Base-by-base conservation (phyloP, 208 protist genomes). In the Balamuthia mandrillaris region DNA sequence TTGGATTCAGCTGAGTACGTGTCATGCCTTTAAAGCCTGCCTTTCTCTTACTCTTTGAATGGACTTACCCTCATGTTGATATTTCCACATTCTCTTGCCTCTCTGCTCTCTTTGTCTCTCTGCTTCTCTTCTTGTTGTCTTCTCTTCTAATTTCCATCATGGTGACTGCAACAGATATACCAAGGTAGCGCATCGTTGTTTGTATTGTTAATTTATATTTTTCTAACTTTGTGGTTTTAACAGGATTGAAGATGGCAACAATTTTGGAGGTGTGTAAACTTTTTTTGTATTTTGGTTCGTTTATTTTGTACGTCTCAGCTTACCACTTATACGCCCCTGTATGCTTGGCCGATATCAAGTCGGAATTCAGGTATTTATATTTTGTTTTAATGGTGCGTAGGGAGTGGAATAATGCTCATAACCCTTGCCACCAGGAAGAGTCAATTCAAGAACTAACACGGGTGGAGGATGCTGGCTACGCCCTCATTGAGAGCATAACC, bases 231-330 rank as follows among this genome's bases (percentile, higher is more conserved):
- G n/a, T 56, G n/a, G 18, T 56, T 56, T 56, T n/a, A 18, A 56
- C 18, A 56, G 49, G n/a, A 56, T 56, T 56, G 65, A 75, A 41
- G 65, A 31, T 31, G 65, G 65, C 35, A 75, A 75, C 65, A 75
- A 21, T 2, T 75, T 75, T 2, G 65, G 65, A 75, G 65, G 65
- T 66, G 52, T 61, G 24, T 35, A 21, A 61, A 10, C 5, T 7
- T 29, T 61, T 61, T n/a, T 31, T 5, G 31, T 63, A 33, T 33
- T 18, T 14, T 9, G 2, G 24, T 5, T 58, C 14, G 14, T 58
- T 21, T 58, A 6, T 7, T 21, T 21, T 7, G 52, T 6, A 1
- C 4, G 4, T 58, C 7, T 5, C 52, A 33, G 10, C 31, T 16
- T 14, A 37, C 52, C 18, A 56, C 49, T 24, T n/a, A 56, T 56